phyloP scores from a whole-genome alignment of 805 yeast species.

The Myxozyma mucilagina region DNA sequence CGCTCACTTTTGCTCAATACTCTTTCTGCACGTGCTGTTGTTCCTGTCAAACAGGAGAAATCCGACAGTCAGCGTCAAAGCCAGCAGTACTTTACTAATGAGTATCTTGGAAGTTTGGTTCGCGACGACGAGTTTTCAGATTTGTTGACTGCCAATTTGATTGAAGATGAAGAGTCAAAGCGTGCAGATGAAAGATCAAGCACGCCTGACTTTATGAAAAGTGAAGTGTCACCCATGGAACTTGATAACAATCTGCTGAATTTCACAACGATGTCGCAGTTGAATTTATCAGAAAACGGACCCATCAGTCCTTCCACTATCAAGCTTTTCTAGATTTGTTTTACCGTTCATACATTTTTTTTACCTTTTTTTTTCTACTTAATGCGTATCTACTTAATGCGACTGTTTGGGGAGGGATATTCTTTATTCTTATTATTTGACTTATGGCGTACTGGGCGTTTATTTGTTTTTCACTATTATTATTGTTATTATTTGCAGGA shows the following conservation, averaged over 20 bases:
- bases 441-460: no score
- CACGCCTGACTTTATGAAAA: background rate
- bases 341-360: background rate
- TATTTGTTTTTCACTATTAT: no score
- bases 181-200: background rate
- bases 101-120: background rate
- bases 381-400: no score
- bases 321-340: background rate
- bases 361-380: background rate
- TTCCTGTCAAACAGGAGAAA: background rate
- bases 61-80: background rate
- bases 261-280: conserved; percentile 24
- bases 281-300: background rate
- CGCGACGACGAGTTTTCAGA: conserved; percentile 19
- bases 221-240: background rate
- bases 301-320: background rate
- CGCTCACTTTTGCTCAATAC: conserved; percentile 10
- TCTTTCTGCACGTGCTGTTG: conserved; percentile 19
- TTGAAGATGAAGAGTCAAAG: background rate
- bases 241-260: conserved; percentile 10
- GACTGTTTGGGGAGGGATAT: no score
- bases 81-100: background rate
- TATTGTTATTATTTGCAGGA: no score
- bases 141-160: conserved; percentile 7
- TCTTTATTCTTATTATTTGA: no score